These are phyloP conservation scores for Puccinia coronata DNA, from an alignment of 1,284 basidiomycete genomes.

Conservation along the genomic window DNA sequence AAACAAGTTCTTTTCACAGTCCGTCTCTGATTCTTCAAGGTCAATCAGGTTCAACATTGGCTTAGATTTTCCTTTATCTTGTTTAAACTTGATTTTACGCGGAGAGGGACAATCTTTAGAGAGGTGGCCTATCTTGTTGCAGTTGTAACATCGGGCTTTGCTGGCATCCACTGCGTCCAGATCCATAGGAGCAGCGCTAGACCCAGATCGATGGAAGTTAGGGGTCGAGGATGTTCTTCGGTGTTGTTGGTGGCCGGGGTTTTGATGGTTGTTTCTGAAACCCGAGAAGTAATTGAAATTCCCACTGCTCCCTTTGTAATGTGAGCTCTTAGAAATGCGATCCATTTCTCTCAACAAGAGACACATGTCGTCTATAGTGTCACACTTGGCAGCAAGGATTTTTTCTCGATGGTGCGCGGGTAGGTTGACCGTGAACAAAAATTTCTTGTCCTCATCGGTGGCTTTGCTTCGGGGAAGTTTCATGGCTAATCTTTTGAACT, in stretches of 20 bases:
- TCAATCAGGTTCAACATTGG: background rate
- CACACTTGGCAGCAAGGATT: background rate
- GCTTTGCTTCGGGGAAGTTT: background rate
- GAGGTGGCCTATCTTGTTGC: conserved; percentile 28
- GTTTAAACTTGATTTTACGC: conserved; percentile 6
- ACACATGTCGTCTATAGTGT: background rate
- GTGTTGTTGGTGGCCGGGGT: too few species aligned
- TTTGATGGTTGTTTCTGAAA: too few species aligned
- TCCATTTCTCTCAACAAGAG: background rate
- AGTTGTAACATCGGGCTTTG: conserved; percentile 20
- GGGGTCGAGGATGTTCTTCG: too few species aligned
- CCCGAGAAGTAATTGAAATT: background rate
- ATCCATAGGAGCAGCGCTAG: conserved; percentile 14
- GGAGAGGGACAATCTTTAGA: conserved; percentile 15
- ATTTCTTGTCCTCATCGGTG: conserved; percentile 7
- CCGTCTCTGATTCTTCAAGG: background rate
- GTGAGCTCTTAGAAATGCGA: background rate
- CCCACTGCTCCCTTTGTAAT: background rate
- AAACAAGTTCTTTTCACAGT: background rate
- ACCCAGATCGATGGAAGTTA: too few species aligned
- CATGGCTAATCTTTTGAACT: background rate
- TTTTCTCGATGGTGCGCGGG: background rate
- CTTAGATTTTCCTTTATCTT: background rate
- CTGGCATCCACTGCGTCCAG: too few species aligned
- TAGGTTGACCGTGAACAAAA: background rate